A percentile compares a stretch with the other conserved stretches of the same genome.
Conservation (phyloP, 495 filamentous ascomycete genomes). For the Penicillium desertorum region DNA sequence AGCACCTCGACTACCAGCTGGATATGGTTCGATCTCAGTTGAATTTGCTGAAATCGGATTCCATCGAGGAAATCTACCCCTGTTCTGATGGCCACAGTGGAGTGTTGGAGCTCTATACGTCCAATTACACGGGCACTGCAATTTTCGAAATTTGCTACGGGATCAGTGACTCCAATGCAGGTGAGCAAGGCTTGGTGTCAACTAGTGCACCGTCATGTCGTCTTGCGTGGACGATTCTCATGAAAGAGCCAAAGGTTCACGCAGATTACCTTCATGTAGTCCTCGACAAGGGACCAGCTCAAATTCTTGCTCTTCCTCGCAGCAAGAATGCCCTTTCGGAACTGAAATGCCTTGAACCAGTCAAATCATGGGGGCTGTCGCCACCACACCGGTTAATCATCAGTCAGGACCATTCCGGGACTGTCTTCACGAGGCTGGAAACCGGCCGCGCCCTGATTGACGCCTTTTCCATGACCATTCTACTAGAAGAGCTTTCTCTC, state of each 20-base stretch:
- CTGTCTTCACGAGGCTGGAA: background rate
- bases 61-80: background rate
- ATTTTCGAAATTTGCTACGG: background rate
- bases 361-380: background rate
- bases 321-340: background rate
- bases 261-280: background rate
- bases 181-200: background rate
- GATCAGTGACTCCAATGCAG: background rate
- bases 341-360: background rate
- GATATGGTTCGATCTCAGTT: background rate
- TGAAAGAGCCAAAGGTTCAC: background rate
- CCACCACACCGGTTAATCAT: conserved; percentile 2
- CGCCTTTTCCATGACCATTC: background rate
- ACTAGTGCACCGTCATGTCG: background rate
- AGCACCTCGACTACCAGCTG: background rate
- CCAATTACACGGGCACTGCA: background rate
- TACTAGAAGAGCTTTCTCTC: background rate
- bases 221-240: background rate
- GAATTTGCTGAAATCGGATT: background rate
- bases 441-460: background rate
- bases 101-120: background rate
- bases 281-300: background rate
- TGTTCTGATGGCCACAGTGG: conserved; percentile 1
- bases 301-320: background rate
- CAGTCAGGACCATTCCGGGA: background rate